Percentiles rank a stretch among this genome's conserved stretches.
Evolutionary conservation across 352 stramenopile genomes (phyloP).

Genomic region (Phytophthora nicotianae): DNA sequence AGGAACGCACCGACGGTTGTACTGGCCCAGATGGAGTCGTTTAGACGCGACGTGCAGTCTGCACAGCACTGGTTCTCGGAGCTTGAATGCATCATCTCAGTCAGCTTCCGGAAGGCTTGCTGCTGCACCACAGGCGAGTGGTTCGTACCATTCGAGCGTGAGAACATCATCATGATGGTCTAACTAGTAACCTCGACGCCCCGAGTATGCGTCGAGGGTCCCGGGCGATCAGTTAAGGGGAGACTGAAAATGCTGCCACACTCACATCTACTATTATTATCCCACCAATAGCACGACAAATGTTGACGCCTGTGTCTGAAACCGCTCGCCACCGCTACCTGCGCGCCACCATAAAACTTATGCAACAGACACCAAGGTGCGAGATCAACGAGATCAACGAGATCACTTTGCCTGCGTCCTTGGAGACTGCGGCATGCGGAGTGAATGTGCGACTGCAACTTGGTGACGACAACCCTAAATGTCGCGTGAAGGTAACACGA

Average conservation of each 20-base stretch:
- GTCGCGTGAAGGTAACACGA: conserved; percentile 24
- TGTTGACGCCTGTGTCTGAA: conserved; percentile 6
- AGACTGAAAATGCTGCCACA: conserved; percentile 8
- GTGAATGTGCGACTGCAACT: conserved; percentile 23
- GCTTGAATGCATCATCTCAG: conserved; percentile 61
- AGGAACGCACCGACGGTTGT: conserved; percentile 94
- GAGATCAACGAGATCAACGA: too few relatives aligned
- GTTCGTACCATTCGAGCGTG: conserved; percentile 27
- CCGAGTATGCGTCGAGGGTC: conserved; percentile 1
- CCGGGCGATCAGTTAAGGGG: neutral
- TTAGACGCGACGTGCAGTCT: conserved; percentile 73
- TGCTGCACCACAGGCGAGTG: conserved; percentile 38
- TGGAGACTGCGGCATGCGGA: neutral
- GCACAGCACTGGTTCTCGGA: conserved; percentile 78
- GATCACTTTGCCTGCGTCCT: too few relatives aligned
- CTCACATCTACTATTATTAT: conserved; percentile 31
- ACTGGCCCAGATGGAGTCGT: conserved; percentile 93
- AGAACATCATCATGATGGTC: conserved; percentile 51
- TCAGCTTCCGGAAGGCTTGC: conserved; percentile 55
- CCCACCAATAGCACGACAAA: conserved; percentile 5
- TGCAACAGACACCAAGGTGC: too few relatives aligned
- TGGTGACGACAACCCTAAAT: conserved; percentile 8
- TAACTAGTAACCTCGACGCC: neutral
- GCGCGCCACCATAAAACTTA: neutral
- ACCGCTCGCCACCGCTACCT: conserved; percentile 17